Conservation (phyloP, 2,329 filamentous ascomycete genomes). For the Pseudogymnoascus verrucosus region DNA sequence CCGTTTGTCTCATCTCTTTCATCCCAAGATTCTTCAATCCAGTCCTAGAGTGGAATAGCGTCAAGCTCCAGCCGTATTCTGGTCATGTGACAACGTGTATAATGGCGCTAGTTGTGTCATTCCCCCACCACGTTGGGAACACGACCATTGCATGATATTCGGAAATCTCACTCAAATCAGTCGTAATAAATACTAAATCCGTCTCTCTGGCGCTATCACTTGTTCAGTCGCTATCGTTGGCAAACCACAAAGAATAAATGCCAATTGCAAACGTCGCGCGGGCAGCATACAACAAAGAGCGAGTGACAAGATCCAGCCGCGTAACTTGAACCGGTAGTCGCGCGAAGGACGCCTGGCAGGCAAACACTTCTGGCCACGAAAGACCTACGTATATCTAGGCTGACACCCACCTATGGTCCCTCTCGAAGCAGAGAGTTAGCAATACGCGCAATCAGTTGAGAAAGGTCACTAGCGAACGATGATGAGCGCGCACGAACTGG, state of each 20-base stretch:
- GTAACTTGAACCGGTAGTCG: not conserved
- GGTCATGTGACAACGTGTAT: slow-evolving; percentile 7
- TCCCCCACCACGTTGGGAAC: slow-evolving; percentile 4
- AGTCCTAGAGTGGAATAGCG: not conserved
- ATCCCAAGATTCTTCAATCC: not conserved
- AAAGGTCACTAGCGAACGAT: not conserved
- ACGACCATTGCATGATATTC: slow-evolving; percentile 2
- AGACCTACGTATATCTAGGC: slow-evolving; percentile 1
- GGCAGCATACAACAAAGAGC: not conserved
- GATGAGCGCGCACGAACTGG: slow-evolving; percentile 24
- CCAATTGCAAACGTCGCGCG: slow-evolving; percentile 4
- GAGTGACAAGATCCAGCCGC: not conserved
- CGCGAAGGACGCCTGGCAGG: slow-evolving; percentile 2
- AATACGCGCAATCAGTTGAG: not conserved
- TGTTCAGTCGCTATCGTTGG: not conserved
- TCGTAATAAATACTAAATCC: not conserved
- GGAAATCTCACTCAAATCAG: not conserved
- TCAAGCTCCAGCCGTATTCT: not conserved
- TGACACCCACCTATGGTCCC: not conserved
- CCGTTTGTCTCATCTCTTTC: not conserved
- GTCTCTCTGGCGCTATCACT: not conserved
- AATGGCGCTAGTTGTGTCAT: slow-evolving; percentile 5
- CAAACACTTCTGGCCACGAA: not conserved
- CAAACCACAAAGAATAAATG: not conserved
- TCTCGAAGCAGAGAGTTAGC: slow-evolving; percentile 4